Percentiles rank a stretch among this genome's conserved stretches.
These are phyloP conservation scores for Hippophae tibetana DNA, from an alignment of 306 rosid species.

Conservation along the genomic window DNA sequence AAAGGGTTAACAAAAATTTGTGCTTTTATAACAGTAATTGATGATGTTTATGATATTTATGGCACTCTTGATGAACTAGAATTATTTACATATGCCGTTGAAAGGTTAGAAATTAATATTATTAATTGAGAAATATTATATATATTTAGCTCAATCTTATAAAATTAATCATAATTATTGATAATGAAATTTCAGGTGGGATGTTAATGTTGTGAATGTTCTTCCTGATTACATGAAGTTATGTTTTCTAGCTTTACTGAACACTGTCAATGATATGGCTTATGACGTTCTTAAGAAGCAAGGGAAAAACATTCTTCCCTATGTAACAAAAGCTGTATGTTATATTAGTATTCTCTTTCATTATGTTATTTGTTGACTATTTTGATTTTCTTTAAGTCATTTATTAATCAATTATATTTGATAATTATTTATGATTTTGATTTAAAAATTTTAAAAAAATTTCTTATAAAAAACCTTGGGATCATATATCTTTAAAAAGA, in stretches of 20 bases:
- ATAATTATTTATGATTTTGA: too few species aligned
- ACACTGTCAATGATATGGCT: slow-evolving; percentile 43
- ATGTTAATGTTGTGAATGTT: slow-evolving; percentile 23
- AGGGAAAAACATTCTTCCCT: slow-evolving; percentile 30
- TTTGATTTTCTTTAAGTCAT: background rate
- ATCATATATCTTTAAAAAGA: too few species aligned
- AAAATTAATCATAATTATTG: background rate
- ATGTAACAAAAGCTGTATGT: slow-evolving; percentile 32
- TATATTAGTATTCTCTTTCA: background rate
- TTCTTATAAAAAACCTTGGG: too few species aligned
- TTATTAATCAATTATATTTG: too few species aligned
- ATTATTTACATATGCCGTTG: slow-evolving; percentile 31
- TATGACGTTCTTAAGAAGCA: slow-evolving; percentile 26
- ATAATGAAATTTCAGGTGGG: slow-evolving; percentile 30
- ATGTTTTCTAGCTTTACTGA: slow-evolving; percentile 45
- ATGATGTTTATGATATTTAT: slow-evolving; percentile 45
- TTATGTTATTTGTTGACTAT: background rate
- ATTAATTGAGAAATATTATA: background rate
- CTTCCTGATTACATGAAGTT: slow-evolving; percentile 43
- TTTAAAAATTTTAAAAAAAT: too few species aligned
- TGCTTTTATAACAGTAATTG: slow-evolving; percentile 25
- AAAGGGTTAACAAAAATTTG: slow-evolving; percentile 37
- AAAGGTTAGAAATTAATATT: slow-evolving; percentile 24
- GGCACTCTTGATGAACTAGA: slow-evolving; percentile 38
- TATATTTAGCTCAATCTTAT: background rate